Evolutionary conservation across 2,329 filamentous ascomycete species (phyloP), one percentile per base, ranked within the genome.

Genomic region (Plectosphaerella cucumerina): DNA sequence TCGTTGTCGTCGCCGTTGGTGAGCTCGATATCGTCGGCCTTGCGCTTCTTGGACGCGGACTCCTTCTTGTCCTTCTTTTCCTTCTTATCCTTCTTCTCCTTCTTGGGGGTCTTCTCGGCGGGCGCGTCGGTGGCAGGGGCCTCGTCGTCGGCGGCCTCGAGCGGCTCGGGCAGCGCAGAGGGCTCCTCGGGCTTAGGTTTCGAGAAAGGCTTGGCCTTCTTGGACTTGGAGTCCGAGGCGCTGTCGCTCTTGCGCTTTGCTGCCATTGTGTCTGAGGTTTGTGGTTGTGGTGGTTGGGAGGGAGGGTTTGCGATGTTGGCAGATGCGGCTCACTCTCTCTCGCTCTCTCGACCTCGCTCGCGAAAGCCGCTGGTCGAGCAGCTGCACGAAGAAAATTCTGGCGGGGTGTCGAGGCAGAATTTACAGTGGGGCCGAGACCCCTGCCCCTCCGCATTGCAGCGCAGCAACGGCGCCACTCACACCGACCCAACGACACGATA

Each of bases 41-140:
- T 58, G 47, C 58, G 47, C 41, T 56, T 59, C 44, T 63, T 63
- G 49, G 58, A 58, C 49, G 60, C 58, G 22, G 49, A 48, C 53
- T 68, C 60, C 50, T 60, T 66, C 53, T 62, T 62, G 46, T 62
- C 61, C 48, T 66, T 62, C 50, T 68, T 65, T 31, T 60, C 60
- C 46, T 60, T 58, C 49, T 60, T 61, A 47, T 61, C 57, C 37
- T 59, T 58, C 51, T 58, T 62, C 56, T 69, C 68, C 56, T 66
- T 48, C 41, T 55, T 52, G 21, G 50, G 51, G 47, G 55, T 65
- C 34, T 62, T 61, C 55, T 68, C 68, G 54, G 62, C 65, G 10
- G 55, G 59, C 37, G 54, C 50, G 42, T 56, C 53, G 35, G 49
- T 34, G 44, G 52, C 51, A 15, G 47, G 50, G 41, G 45, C 50